Evolutionary conservation across 1,284 basidiomycete genomes (phyloP), one percentile per base, ranked within the genome.

Genomic region (Fomitiporia mediterranea): DNA sequence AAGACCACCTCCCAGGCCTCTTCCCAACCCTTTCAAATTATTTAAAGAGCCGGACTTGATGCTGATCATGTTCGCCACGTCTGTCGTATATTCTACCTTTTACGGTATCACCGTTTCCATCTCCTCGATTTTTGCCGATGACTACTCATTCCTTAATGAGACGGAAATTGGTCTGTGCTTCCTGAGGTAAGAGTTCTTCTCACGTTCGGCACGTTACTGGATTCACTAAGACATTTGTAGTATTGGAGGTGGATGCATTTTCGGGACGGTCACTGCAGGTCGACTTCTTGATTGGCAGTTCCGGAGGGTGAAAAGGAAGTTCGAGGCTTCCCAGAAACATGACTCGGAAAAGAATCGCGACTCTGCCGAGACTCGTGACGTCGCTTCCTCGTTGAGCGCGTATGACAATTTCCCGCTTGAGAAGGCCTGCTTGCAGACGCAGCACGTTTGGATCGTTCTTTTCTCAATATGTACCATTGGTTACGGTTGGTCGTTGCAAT

Each of bases 141-240:
- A 74, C 1, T 91, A 89, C 62, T 78, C 84, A 0, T 82, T 72
- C 65, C 72, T 89, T 40, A 77, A 68, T 52, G 77, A 87, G 61
- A 84, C 81, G 0, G 75, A 81, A 9, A 75, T 84, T 34, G 89
- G 89, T 0, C 67, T 91, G 6, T 89, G 84, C 66, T 91, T 82
- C 70, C 70, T 91, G 43, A 40, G 38, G 39, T 32, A 34, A 8
- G 44, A 3, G 6, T 32, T 30, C 11, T 8, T 3, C 17, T 17
- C 15, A 34, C 13, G 13, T 13, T 11, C 1, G 78, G 2, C 78
- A 79, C 72, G 58, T 74, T 1, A 53, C 80, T 9, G 81, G 83
- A 23, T 6, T 74, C 78, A 43, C 62, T 71, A 9, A 46, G 15
- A 3, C 21, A 19, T 7, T 15, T 30, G 15, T 15, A 38, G 71